Evolutionary conservation across 306 rosid species (phyloP).

Genomic region (Prinsepia uniflora): DNA sequence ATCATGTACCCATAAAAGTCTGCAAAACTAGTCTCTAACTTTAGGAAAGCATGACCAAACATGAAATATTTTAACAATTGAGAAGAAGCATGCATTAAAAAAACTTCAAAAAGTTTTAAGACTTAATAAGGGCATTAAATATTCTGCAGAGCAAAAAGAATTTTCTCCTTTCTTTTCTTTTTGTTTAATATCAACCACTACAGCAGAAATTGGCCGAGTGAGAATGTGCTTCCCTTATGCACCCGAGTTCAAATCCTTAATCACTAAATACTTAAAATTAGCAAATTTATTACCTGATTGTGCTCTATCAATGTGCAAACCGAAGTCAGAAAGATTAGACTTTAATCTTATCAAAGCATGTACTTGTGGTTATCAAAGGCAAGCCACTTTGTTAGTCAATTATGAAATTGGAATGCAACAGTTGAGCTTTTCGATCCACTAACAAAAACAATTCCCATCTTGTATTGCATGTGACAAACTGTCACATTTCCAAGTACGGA

Average conservation of each 20-base stretch:
- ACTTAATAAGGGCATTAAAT: not conserved
- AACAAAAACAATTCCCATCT: constrained; percentile 13
- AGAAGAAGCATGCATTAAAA: constrained; percentile 14
- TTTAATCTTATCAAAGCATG: not conserved
- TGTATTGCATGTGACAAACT: not conserved
- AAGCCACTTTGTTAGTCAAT: not conserved
- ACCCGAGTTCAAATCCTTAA: too few relatives aligned
- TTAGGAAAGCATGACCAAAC: constrained; percentile 6
- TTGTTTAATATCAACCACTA: not conserved
- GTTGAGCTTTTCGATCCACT: constrained; percentile 9
- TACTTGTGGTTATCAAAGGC: not conserved
- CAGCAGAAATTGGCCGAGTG: too few relatives aligned
- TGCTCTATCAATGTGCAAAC: not conserved
- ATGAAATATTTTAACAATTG: not conserved
- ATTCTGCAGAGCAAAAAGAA: not conserved
- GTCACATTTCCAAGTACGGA: constrained; percentile 5
- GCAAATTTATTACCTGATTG: not conserved
- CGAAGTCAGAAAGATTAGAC: constrained; percentile 3
- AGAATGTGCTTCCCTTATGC: too few relatives aligned
- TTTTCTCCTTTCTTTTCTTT: constrained; percentile 1
- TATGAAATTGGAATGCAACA: not conserved
- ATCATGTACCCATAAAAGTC: constrained; percentile 1
- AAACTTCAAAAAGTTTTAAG: not conserved
- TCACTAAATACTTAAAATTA: not conserved
- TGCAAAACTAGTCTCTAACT: constrained; percentile 1